phyloP scores from a whole-genome alignment of 129 eudicot genomes.

The Heracleum sosnowskyi region DNA sequence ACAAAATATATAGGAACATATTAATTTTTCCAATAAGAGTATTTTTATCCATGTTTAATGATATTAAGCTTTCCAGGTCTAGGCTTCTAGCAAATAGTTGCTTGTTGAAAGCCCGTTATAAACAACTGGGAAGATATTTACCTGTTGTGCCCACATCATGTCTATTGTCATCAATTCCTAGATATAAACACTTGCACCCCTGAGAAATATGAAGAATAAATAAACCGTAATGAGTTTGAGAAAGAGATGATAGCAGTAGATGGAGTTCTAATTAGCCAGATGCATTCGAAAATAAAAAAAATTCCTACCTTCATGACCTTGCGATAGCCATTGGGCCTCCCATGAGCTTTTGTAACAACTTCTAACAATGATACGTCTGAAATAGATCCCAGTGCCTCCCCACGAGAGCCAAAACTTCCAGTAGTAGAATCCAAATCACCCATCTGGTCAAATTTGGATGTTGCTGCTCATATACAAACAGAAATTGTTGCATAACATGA shows the following conservation, averaged over 20 bases:
- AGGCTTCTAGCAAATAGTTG: not conserved
- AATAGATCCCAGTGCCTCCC: constrained; percentile 89
- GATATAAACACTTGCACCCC: constrained; percentile 77
- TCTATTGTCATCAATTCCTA: constrained; percentile 73
- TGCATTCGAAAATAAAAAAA: not conserved
- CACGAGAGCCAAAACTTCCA: constrained; percentile 68
- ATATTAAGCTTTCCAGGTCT: not conserved
- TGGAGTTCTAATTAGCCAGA: not conserved
- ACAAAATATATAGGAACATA: not conserved
- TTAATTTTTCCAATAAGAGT: not conserved
- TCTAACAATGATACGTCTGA: constrained; percentile 81
- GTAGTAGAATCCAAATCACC: constrained; percentile 25
- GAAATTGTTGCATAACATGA: constrained; percentile 13
- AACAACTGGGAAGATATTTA: constrained; percentile 14
- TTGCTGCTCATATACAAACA: constrained; percentile 43
- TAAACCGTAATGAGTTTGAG: not conserved
- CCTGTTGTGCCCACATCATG: constrained; percentile 90
- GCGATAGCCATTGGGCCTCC: constrained; percentile 93
- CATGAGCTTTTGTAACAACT: constrained; percentile 76
- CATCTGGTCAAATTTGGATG: constrained; percentile 55
- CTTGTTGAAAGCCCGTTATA: not conserved
- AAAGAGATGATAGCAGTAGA: not conserved
- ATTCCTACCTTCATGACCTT: constrained; percentile 69
- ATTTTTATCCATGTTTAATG: not conserved
- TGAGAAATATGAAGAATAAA: constrained; percentile 19